Evolutionary conservation across 2,329 filamentous ascomycete species (phyloP), one percentile per base, ranked within the genome.

Genomic region (Rutstroemia sp.): DNA sequence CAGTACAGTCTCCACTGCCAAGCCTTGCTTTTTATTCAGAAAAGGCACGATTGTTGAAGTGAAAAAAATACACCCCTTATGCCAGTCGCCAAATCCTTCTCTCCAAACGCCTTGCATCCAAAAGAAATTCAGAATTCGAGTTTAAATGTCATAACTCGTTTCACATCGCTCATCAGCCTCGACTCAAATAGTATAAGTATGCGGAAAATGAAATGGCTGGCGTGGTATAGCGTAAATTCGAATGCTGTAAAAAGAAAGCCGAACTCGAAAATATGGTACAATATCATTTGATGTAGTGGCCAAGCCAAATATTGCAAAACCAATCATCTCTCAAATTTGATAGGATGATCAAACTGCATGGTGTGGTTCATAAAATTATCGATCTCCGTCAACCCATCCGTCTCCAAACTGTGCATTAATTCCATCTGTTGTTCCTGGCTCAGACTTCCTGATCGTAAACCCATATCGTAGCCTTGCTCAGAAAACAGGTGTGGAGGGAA

Each of bases 371-470:
- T 70, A 56, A 83, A 82, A 14, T 76, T 76, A 61, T 85, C 78
- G 63, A 86, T 84, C 51, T 85, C 82, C 25, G 73, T 75, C 67
- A 84, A 73, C 0, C 83, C 83, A 61, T 86, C 81, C 63, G 76
- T 87, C 70, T 94, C 88, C 37, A 95, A 78, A 49, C 84, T 84
- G 55, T 85, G 83, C 87, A 95, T 90, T 39, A 95, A 75, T 73
- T 95, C 88, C 60, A 86, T 73, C 71, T 94, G 89, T 71, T 95
- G 89, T 66, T 89, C 82, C 61, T 91, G 86, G 58, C 84, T 92
- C 34, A 95, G 75, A 58, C 79, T 88, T 61, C 84, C 89, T 65
- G 82, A 83, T 58, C 67, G 80, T 79, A 68, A 69, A 60, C 73
- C 65, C 66, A 76, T 70, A 58, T 73, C 68, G 30, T 72, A 73